A percentile compares a stretch with the other conserved stretches of the same genome.
Evolutionary conservation across 306 rosid genomes (phyloP).

Genomic region (Rosa persica): DNA sequence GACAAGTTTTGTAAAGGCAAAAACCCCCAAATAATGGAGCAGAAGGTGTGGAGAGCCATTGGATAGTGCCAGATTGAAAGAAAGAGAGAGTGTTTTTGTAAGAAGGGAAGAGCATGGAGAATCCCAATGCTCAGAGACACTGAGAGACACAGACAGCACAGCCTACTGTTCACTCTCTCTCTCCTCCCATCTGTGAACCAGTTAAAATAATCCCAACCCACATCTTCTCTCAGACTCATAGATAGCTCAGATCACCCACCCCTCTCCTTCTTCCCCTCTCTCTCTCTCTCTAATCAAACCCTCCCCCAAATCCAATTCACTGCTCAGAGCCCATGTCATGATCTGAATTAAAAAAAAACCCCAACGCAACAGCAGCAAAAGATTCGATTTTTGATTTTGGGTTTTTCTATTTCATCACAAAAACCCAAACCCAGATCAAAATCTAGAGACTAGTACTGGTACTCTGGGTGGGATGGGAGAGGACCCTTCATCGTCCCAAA

Average conservation of each 20-base stretch:
- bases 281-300: constrained; percentile 21
- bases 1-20: constrained; percentile 31
- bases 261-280: constrained; percentile 1
- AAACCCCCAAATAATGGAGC: constrained; percentile 53
- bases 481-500: constrained; percentile 39
- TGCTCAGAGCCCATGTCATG: constrained; percentile 25
- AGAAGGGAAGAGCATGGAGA: constrained; percentile 36
- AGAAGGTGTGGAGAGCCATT: constrained; percentile 51
- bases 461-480: constrained; percentile 37
- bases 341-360: constrained; percentile 30
- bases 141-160: constrained; percentile 62
- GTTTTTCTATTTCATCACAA: constrained; percentile 17
- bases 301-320: constrained; percentile 22
- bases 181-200: constrained; percentile 22
- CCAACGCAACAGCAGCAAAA: background rate
- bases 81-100: too few species aligned
- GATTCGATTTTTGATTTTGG: constrained; percentile 22
- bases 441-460: background rate
- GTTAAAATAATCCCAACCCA: constrained; percentile 42
- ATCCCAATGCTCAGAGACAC: constrained; percentile 69
- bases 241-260: background rate
- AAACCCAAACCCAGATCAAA: constrained; percentile 34
- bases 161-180: constrained; percentile 51
- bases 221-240: background rate
- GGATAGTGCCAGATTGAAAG: constrained; percentile 44